Base-by-base conservation (phyloP, 306 rosid species). In the Cyamopsis tetragonoloba region DNA sequence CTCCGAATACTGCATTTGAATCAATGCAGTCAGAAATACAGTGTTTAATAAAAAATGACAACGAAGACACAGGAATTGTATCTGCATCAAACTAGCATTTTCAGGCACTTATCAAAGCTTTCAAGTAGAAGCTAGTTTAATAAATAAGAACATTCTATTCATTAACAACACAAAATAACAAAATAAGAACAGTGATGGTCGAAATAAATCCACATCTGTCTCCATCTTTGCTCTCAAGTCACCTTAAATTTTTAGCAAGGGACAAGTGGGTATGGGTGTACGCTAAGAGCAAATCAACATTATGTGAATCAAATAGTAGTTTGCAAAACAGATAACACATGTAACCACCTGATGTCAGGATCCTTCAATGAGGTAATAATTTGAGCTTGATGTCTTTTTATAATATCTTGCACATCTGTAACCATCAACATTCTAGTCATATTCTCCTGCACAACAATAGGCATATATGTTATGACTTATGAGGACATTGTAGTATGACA, bases 331-430 rank as follows among this genome's bases (percentile, higher is more conserved):
- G 72, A 46, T 19, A 75, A 31, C 44, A 66, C 63, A 35, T 20
- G 62, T 74, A 71, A 95, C 99, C 99, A 95, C 99, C 99, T 95
- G 87, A 95, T 91, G 74, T 95, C 99, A 14, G 99, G 99, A 86
- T 95, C 99, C 83, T 95, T 95, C 80, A 90, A 77, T 18, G 99
- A 95, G 70, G 97, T 95, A 77, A 95, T 95, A 70, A 95, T 95
- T 83, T 95, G 99, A 76, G 99, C 97, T 72, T 95, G 99, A 79
- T 95, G 99, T 72, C 90, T 85, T 85, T 95, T 95, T 71, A 90
- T 95, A 67, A 90, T 88, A 83, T 95, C 99, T 90, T 95, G 99
- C 80, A 95, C 92, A 74, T 95, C 99, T 30, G 97, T 85, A 38
- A 95, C 99, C 99, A 95, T 82, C 82, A 95, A 78, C 99, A 95